phyloP scores from a whole-genome alignment of 768 basidiomycete genomes.

The Amanita inopinata region DNA sequence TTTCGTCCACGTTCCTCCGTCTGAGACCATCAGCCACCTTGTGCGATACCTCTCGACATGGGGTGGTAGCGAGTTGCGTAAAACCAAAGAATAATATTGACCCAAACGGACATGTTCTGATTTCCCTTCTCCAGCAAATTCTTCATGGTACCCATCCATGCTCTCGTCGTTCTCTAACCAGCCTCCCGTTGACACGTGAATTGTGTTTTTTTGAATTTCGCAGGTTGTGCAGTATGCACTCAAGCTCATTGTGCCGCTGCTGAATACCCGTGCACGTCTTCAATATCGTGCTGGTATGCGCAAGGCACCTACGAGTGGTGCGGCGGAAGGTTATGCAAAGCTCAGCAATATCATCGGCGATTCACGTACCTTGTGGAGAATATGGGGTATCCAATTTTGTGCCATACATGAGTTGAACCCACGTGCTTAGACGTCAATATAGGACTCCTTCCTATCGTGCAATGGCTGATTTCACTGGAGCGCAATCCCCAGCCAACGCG shows the following conservation, averaged over 20 bases:
- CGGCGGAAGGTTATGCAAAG: slow-evolving; percentile 42
- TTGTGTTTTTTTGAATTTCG: background rate
- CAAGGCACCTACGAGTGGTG: slow-evolving; percentile 39
- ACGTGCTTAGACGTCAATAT: background rate
- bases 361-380: slow-evolving; percentile 64
- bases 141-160: slow-evolving; percentile 46
- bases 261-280: slow-evolving; percentile 57
- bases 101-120: slow-evolving; percentile 5
- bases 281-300: slow-evolving; percentile 58
- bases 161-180: background rate
- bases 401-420: background rate
- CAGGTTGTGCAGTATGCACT: slow-evolving; percentile 68
- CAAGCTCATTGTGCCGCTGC: slow-evolving; percentile 59
- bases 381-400: slow-evolving; percentile 49
- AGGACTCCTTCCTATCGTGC: slow-evolving; percentile 73
- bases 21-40: slow-evolving; percentile 60
- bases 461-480: slow-evolving; percentile 73
- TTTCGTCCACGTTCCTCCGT: slow-evolving; percentile 48
- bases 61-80: slow-evolving; percentile 79
- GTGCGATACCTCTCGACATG: slow-evolving; percentile 72
- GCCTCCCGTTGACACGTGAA: background rate
- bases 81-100: slow-evolving; percentile 6
- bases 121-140: slow-evolving; percentile 44
- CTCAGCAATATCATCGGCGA: slow-evolving; percentile 50
- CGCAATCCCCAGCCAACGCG: slow-evolving; percentile 63